Conservation (phyloP, 345 rosid species). For the Syzygium jambos region DNA sequence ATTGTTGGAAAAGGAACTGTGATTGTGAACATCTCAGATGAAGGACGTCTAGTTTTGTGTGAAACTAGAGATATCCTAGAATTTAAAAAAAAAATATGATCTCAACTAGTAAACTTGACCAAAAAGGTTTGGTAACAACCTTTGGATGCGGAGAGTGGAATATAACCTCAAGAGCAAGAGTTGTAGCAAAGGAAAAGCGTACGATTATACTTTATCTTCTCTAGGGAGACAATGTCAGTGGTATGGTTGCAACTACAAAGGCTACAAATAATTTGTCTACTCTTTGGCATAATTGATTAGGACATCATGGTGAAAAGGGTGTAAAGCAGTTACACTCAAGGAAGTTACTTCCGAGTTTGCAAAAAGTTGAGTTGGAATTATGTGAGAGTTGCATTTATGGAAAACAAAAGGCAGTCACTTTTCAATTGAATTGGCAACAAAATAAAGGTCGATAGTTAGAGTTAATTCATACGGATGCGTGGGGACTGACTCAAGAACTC, state of each 20-base stretch:
- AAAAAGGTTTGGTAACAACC: background rate
- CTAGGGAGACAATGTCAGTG: background rate
- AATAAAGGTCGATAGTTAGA: background rate
- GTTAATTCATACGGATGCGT: too few relatives aligned
- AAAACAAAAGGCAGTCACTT: rapidly evolving
- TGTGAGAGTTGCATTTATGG: too few relatives aligned
- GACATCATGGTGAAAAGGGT: background rate
- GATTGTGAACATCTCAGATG: rapidly evolving
- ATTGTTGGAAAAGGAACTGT: too few relatives aligned
- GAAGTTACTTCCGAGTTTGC: rapidly evolving
- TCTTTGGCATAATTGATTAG: too few relatives aligned
- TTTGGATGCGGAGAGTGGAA: too few relatives aligned
- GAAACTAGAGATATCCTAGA: too few relatives aligned
- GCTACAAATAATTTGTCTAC: rapidly evolving
- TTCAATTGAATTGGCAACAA: rapidly evolving
- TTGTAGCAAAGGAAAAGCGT: rapidly evolving
- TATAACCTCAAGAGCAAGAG: too few relatives aligned
- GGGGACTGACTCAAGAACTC: background rate
- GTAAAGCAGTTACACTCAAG: background rate
- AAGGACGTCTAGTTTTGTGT: too few relatives aligned
- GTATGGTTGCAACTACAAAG: too few relatives aligned
- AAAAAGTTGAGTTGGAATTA: background rate
- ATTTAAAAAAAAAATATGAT: too few relatives aligned
- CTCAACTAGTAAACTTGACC: background rate
- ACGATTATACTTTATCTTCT: rapidly evolving